Base-by-base conservation (phyloP, 805 yeast genomes). In the Candida ulmi region DNA sequence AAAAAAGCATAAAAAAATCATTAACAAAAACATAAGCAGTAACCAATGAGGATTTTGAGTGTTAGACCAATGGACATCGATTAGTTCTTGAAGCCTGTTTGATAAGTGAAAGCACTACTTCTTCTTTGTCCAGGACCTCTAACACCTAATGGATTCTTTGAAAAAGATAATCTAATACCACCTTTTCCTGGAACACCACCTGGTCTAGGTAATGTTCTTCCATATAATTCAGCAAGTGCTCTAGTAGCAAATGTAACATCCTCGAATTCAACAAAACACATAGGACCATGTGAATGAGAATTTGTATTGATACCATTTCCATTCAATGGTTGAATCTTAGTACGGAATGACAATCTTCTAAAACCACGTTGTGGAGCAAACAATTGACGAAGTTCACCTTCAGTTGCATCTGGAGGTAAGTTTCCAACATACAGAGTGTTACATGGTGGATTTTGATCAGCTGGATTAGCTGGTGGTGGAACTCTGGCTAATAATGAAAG, bases 181-280 rank as follows among this genome's bases (percentile, higher is more conserved):
- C 98, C 98, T 60, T 93, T 93, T 29, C 80, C 80, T 40, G 69
- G 73, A 35, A 73, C 63, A 26, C 79, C 80, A 38, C 80, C 80
- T 4, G 87, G 76, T 55, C 96, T 75, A 24, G 95, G 95, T 53
- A 93, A 72, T 11, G 93, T 88, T 46, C 93, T 73, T 13, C 99
- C 99, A 58, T 93, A 93, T 36, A 93, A 68, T 63, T 90, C 96
- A 25, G 95, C 95, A 43, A 93, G 69, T 0, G 98, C 97, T 53
- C 87, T 74, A 2, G 98, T 88, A 1, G 99, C 99, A 62, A 78
- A 83, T 3, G 84, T 81, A 38, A 93, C 95, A 60, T 91, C 97
- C 52, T 93, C 99, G 66, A 93, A 93, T 68, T 93, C 99, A 39
- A 93, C 99, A 71, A 93, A 93, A 63, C 99, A 93, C 98, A 93